Evolutionary conservation across 2,329 filamentous ascomycete genomes (phyloP).

Genomic region (Cercospora sp.): DNA sequence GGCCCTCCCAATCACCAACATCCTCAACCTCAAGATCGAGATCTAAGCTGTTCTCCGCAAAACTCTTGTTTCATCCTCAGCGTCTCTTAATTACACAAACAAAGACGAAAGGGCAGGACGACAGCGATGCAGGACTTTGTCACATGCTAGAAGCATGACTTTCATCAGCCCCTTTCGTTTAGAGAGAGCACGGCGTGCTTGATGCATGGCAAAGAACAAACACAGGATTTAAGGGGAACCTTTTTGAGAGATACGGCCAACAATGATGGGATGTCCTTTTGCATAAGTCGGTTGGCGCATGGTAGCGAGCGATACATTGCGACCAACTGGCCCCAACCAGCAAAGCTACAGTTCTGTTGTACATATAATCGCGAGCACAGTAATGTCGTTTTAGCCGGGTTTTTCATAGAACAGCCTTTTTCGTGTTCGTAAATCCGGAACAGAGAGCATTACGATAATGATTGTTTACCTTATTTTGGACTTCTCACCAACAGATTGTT

Average conservation of each 20-base stretch:
- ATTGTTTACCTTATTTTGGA: neutral
- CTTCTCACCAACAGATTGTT: neutral
- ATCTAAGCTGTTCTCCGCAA: neutral
- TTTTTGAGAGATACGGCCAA: constrained; percentile 4
- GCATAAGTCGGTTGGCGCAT: neutral
- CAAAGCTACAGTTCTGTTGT: constrained; percentile 13
- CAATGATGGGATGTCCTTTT: constrained; percentile 11
- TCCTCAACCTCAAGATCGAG: constrained; percentile 14
- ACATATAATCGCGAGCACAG: constrained; percentile 7
- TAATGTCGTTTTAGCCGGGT: constrained; percentile 8
- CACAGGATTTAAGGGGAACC: neutral
- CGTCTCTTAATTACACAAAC: neutral
- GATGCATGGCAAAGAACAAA: constrained; percentile 9
- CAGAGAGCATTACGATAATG: constrained; percentile 1
- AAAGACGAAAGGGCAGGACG: neutral
- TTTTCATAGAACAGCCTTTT: neutral
- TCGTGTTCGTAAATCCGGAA: neutral
- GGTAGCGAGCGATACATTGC: neutral
- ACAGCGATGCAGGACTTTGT: neutral
- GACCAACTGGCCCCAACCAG: neutral
- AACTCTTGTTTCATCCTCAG: neutral
- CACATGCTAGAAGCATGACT: constrained; percentile 5
- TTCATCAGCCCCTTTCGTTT: neutral
- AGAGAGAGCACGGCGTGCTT: constrained; percentile 1
- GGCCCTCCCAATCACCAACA: constrained; percentile 12